These are phyloP conservation scores for Uncinocarpus reesii DNA, from an alignment of 2,329 filamentous ascomycete species.

Conservation along the genomic window DNA sequence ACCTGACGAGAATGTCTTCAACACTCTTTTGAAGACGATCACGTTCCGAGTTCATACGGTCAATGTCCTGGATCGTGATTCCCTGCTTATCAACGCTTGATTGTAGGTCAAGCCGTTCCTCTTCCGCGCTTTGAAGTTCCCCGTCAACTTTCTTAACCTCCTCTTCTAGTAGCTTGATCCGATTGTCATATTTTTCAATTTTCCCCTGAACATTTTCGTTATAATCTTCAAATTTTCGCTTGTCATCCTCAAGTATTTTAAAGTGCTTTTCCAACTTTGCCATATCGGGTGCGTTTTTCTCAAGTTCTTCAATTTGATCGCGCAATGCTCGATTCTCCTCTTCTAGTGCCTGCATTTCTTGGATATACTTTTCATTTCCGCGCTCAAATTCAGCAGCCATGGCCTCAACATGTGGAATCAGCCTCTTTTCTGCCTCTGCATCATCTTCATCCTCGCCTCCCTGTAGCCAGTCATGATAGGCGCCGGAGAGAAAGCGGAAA, in stretches of 20 bases:
- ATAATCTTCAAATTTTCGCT: slow-evolving; percentile 89
- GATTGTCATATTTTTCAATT: slow-evolving; percentile 76
- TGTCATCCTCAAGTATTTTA: slow-evolving; percentile 89
- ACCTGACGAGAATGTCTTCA: slow-evolving; percentile 60
- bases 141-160: slow-evolving; percentile 68
- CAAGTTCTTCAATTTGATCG: slow-evolving; percentile 79
- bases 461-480: slow-evolving; percentile 86
- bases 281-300: slow-evolving; percentile 75
- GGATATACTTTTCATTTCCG: slow-evolving; percentile 71
- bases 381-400: slow-evolving; percentile 85
- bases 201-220: slow-evolving; percentile 74
- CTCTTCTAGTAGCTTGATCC: slow-evolving; percentile 71
- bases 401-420: slow-evolving; percentile 71
- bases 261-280: slow-evolving; percentile 78
- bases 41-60: slow-evolving; percentile 93
- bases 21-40: slow-evolving; percentile 86
- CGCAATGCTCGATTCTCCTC: slow-evolving; percentile 70
- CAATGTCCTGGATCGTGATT: slow-evolving; percentile 95
- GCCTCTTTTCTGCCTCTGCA: slow-evolving; percentile 66
- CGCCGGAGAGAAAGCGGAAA: slow-evolving; percentile 79
- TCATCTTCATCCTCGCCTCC: slow-evolving; percentile 83
- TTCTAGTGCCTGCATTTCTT: slow-evolving; percentile 76
- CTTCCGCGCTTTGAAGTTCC: slow-evolving; percentile 69
- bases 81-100: slow-evolving; percentile 83
- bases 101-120: slow-evolving; percentile 70